Conservation (phyloP, 768 basidiomycete species). For the Boletus vermiculosoides region DNA sequence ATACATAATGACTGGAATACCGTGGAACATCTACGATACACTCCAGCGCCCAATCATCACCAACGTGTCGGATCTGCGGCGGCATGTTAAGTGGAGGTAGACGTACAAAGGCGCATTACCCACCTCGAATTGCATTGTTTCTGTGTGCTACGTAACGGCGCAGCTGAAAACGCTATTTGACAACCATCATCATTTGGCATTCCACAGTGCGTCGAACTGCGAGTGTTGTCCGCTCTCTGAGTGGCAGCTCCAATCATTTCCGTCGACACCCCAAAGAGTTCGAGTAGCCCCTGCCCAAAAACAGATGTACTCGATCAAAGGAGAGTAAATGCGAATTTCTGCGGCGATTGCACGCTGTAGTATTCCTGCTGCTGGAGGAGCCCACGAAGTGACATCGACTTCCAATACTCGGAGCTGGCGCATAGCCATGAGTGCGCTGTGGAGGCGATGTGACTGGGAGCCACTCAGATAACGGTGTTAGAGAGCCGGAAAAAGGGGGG, state of each 20-base stretch:
- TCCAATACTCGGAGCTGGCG: conserved; percentile 36
- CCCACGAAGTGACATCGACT: conserved; percentile 38
- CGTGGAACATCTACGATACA: conserved; percentile 27
- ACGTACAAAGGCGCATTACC: conserved; percentile 26
- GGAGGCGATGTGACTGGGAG: conserved; percentile 34
- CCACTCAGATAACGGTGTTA: conserved; percentile 21
- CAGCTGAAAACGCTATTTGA: conserved; percentile 16
- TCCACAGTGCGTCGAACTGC: conserved; percentile 33
- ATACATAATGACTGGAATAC: conserved; percentile 33
- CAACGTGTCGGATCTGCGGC: conserved; percentile 21
- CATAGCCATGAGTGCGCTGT: conserved; percentile 35
- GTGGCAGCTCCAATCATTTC: conserved; percentile 36
- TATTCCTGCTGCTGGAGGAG: conserved; percentile 29
- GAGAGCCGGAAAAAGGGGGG: conserved; percentile 2
- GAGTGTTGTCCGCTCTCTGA: conserved; percentile 27
- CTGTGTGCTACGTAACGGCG: conserved; percentile 29
- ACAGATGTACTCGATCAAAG: conserved; percentile 34
- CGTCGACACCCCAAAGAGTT: conserved; percentile 33
- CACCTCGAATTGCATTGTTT: conserved; percentile 22
- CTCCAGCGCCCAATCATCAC: conserved; percentile 18
- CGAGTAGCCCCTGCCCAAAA: conserved; percentile 35
- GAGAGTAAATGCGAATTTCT: conserved; percentile 40
- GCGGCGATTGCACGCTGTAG: conserved; percentile 38
- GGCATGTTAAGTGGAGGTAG: conserved; percentile 19
- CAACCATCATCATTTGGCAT: conserved; percentile 18